These are phyloP conservation scores for Entophlyctis luteolus DNA, from an alignment of 192 early-diverging fungal species.

Conservation along the genomic window DNA sequence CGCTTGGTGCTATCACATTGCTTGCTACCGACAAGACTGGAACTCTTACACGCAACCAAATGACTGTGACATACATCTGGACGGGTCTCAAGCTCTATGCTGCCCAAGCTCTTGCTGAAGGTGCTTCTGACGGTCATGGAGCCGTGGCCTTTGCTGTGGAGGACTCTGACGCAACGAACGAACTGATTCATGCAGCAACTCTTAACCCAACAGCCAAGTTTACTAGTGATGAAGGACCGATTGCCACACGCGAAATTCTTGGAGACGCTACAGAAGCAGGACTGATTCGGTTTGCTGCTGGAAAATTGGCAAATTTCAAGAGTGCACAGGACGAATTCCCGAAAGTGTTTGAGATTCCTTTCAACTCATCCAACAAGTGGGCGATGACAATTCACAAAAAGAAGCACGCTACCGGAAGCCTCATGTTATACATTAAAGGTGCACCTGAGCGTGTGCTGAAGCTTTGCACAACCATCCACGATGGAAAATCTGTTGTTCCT, in stretches of 20 bases:
- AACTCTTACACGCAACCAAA: conserved; percentile 64
- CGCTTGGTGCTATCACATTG: conserved; percentile 57
- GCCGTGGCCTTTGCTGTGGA: conserved; percentile 35
- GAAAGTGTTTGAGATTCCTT: conserved; percentile 93
- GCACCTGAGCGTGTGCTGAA: conserved; percentile 84
- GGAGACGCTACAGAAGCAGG: conserved; percentile 89
- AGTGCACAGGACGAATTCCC: conserved; percentile 55
- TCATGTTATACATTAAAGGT: conserved; percentile 79
- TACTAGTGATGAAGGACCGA: conserved; percentile 73
- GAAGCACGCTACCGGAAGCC: conserved; percentile 58
- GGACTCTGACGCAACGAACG: conserved; percentile 15
- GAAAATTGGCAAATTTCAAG: conserved; percentile 69
- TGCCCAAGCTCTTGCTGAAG: conserved; percentile 51
- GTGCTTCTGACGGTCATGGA: conserved; percentile 17
- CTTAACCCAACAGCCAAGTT: conserved; percentile 57
- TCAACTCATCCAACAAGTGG: conserved; percentile 90
- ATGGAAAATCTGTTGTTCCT: conserved; percentile 47
- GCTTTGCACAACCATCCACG: conserved; percentile 70
- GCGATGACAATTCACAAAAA: conserved; percentile 83
- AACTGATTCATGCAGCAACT: conserved; percentile 7
- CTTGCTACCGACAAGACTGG: conserved; percentile 73
- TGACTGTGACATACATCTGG: conserved; percentile 52
- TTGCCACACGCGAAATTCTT: conserved; percentile 53
- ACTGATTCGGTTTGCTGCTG: conserved; percentile 67
- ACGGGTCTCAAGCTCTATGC: conserved; percentile 37